A percentile compares a stretch with the other conserved stretches of the same genome.
These are phyloP conservation scores for Tylopilus vinaceipallidus DNA, from an alignment of 768 basidiomycete genomes.

Conservation along the genomic window DNA sequence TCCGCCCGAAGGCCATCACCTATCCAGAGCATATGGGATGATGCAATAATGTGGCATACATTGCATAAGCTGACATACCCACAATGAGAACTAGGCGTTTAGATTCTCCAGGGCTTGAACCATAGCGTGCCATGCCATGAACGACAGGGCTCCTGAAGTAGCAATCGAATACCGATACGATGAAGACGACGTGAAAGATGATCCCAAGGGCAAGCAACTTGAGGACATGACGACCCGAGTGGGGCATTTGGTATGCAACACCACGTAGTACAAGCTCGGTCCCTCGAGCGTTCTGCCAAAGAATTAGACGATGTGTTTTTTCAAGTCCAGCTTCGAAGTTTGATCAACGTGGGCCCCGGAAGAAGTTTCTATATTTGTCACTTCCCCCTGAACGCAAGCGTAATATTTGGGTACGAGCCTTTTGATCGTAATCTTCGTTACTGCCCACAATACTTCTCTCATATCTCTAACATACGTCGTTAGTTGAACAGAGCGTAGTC, in stretches of 20 bases:
- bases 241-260: conserved; percentile 12
- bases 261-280: not conserved
- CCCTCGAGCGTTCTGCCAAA: not conserved
- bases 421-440: too few species aligned
- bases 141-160: conserved; percentile 86
- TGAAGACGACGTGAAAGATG: conserved; percentile 71
- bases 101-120: conserved; percentile 46
- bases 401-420: too few species aligned
- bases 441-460: too few species aligned
- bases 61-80: conserved; percentile 43
- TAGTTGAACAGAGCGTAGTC: too few species aligned
- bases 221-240: conserved; percentile 22
- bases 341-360: not conserved
- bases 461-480: too few species aligned
- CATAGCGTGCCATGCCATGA: conserved; percentile 66
- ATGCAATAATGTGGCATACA: not conserved
- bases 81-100: conserved; percentile 80
- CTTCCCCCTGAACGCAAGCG: not conserved
- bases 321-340: too few species aligned
- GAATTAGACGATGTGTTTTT: too few species aligned
- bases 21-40: conserved; percentile 25
- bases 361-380: not conserved
- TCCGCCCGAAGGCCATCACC: conserved; percentile 87
- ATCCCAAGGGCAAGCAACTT: conserved; percentile 63
- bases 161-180: conserved; percentile 77